phyloP scores from a whole-genome alignment of 192 early-diverging fungal species.

The Cladochytrium replicatum region DNA sequence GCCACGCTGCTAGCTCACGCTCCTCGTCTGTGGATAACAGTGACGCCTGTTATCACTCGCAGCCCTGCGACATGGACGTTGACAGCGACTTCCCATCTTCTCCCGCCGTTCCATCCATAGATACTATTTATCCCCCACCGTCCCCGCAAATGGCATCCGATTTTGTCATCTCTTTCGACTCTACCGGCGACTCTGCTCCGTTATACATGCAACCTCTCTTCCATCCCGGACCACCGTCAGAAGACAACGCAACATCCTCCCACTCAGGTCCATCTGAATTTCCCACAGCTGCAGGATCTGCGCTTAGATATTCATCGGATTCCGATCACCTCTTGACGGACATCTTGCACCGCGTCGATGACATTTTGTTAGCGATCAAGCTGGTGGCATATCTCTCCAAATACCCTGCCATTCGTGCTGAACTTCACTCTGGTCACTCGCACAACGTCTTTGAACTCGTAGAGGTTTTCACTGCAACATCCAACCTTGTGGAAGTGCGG shows the following conservation, averaged over 20 bases:
- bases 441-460: constrained; percentile 12
- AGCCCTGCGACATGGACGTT: constrained; percentile 1
- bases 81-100: too few relatives aligned
- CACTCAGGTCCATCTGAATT: neutral
- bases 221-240: constrained; percentile 23
- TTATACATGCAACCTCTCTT: constrained; percentile 20
- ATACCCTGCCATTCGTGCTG: constrained; percentile 66
- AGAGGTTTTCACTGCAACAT: constrained; percentile 14
- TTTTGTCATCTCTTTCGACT: too few relatives aligned
- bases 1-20: too few relatives aligned
- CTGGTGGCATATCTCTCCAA: constrained; percentile 84
- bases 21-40: too few relatives aligned
- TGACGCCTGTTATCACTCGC: neutral
- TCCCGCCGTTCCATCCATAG: too few relatives aligned
- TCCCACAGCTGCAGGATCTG: constrained; percentile 14
- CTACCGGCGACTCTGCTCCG: constrained; percentile 7
- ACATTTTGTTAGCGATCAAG: constrained; percentile 73
- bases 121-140: too few relatives aligned
- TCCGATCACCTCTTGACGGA: constrained; percentile 17
- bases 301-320: constrained; percentile 7
- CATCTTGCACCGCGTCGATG: constrained; percentile 67
- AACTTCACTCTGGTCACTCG: constrained; percentile 18
- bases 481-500: constrained; percentile 10
- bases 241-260: constrained; percentile 9
- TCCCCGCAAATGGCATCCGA: too few relatives aligned